A percentile compares a stretch with the other conserved stretches of the same genome.
These are phyloP conservation scores for Pseudogymnoascus sp. DNA, from an alignment of 2,329 filamentous ascomycete species.

Conservation along the genomic window DNA sequence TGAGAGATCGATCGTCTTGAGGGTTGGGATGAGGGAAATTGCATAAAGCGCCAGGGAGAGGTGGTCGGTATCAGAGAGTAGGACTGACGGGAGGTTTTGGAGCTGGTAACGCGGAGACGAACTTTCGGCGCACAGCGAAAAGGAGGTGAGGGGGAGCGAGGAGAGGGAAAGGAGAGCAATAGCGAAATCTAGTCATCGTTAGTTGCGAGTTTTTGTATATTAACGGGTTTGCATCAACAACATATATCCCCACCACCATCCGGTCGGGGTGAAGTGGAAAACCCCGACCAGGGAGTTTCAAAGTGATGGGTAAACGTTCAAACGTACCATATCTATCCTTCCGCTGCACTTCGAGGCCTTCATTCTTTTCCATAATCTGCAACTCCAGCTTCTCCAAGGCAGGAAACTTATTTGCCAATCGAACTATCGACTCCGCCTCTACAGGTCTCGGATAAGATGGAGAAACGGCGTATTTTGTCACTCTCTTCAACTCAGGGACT, in stretches of 20 bases:
- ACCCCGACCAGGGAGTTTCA: neutral
- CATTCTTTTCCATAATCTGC: neutral
- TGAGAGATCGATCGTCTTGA: conserved; percentile 1
- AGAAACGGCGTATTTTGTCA: neutral
- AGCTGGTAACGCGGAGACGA: neutral
- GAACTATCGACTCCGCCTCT: neutral
- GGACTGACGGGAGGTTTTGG: neutral
- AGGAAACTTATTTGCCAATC: neutral
- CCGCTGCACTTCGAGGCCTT: neutral
- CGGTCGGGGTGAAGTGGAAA: neutral
- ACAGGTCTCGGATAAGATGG: neutral
- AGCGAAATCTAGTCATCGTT: neutral
- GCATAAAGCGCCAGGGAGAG: conserved; percentile 8
- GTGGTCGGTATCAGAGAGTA: conserved; percentile 1
- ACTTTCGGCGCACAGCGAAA: neutral
- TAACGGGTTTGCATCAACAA: neutral
- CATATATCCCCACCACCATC: neutral
- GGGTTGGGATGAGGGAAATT: conserved; percentile 8
- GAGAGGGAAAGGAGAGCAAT: neutral
- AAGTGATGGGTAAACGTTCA: neutral
- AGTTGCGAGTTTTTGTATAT: neutral
- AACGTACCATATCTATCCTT: conserved; percentile 3
- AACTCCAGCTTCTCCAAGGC: neutral
- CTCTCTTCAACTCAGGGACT: neutral
- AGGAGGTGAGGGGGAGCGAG: neutral